Evolutionary conservation across 163 green algal genomes (phyloP), one percentile per base, ranked within the genome.

Genomic region (Scenedesmus sp.): DNA sequence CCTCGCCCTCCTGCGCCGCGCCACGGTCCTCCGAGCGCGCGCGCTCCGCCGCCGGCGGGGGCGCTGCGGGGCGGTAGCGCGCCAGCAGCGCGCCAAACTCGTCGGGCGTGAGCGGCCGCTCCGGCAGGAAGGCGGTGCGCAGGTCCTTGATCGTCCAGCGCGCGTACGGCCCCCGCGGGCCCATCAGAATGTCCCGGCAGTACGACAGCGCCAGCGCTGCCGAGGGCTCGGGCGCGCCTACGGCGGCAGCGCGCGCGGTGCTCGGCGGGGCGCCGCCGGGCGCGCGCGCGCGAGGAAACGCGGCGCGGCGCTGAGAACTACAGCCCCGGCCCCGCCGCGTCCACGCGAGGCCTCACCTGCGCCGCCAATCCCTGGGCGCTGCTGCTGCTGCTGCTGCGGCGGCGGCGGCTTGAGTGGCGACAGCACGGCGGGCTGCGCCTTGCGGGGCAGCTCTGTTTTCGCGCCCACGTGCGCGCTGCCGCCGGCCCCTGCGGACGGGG

Each of bases 171-270:
- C 54, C 39, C 24, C 48, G 54, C 58, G n/a, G n/a, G n/a, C n/a
- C n/a, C n/a, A n/a, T n/a, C n/a, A 77, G 58, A 53, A 77, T 77
- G 53, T 77, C 69, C 28, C 24, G 56, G 39, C 69, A 67, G 53
- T 77, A 77, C 7, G 14, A 28, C 69, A 77, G 54, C 53, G 39
- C 28, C 6, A 60, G 42, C 24, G 20, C 4, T 9, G 4, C 39
- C 6, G 39, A 6, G 6, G 39, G 7, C 10, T 6, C 39, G 10
- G 39, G 39, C 39, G 39, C 39, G 39, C 7, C 39, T 47, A 10
- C 39, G 6, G 39, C 39, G 39, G 39, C 6, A 47, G 10, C 7
- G 39, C 39, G 10, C 39, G 39, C 7, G 7, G n/a, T n/a, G n/a
- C n/a, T n/a, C n/a, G n/a, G n/a, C n/a, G n/a, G n/a, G n/a, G n/a